Percentiles rank a stretch among this genome's conserved stretches.
phyloP scores from a whole-genome alignment of 768 basidiomycete genomes.

The Daedaleopsis nitida region DNA sequence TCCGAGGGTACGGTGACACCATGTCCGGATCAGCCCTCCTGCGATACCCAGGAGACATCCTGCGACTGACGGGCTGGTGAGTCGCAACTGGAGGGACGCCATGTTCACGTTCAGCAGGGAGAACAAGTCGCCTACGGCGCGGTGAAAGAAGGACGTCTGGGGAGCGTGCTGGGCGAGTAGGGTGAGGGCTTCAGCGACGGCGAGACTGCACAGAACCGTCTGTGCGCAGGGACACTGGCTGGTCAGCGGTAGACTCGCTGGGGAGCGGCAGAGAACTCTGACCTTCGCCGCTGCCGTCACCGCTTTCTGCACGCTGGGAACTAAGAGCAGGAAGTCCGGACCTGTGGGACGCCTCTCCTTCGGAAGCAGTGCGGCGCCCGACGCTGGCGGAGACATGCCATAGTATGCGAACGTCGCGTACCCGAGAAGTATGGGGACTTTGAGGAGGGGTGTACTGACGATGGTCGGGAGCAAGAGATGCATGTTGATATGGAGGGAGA shows the following conservation, averaged over 20 bases:
- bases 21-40: constrained; percentile 1
- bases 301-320: not conserved
- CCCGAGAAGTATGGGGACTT: constrained; percentile 4
- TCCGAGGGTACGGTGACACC: constrained; percentile 21
- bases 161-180: not conserved
- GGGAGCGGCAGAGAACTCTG: not conserved
- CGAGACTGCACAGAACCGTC: not conserved
- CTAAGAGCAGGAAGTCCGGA: not conserved
- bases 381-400: not conserved
- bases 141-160: not conserved
- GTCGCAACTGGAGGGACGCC: not conserved
- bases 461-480: not conserved
- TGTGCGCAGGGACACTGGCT: not conserved
- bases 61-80: not conserved
- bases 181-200: not conserved
- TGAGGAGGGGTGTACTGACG: constrained; percentile 1
- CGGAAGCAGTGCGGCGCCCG: no score
- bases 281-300: not conserved
- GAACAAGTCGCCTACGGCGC: not conserved
- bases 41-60: not conserved
- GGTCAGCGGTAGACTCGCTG: not conserved
- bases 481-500: no score
- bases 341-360: not conserved
- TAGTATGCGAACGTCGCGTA: not conserved
- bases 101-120: not conserved